A percentile compares a stretch with the other conserved stretches of the same genome.
phyloP scores from a whole-genome alignment of 2,329 filamentous ascomycete species.

The Trichoderma atroviride region DNA sequence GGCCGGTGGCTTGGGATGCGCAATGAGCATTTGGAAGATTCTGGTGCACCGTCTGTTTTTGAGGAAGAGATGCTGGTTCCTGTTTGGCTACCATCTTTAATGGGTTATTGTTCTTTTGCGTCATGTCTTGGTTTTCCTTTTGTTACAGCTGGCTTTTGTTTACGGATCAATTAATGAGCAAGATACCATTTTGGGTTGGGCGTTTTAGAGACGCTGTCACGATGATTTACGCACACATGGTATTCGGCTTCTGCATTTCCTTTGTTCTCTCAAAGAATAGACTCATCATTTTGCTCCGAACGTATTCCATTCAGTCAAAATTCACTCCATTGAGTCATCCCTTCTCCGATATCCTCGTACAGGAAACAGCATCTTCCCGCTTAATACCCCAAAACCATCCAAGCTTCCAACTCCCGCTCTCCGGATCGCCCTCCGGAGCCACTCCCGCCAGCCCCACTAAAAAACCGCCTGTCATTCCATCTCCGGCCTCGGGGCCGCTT shows the following conservation, averaged over 20 bases:
- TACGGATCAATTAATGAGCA: background rate
- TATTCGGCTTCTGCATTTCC: background rate
- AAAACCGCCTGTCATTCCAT: slow-evolving; percentile 2
- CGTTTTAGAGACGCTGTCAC: background rate
- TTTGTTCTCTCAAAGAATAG: background rate
- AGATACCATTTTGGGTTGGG: background rate
- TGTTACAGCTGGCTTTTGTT: background rate
- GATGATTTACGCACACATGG: background rate
- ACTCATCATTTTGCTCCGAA: background rate
- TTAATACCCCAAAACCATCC: background rate
- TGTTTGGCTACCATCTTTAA: slow-evolving; percentile 32
- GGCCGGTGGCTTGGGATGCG: slow-evolving; percentile 30
- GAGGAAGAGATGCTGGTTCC: slow-evolving; percentile 30
- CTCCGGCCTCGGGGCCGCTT: slow-evolving; percentile 27
- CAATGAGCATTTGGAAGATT: slow-evolving; percentile 30
- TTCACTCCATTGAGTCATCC: background rate
- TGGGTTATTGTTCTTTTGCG: background rate
- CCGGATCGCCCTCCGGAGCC: slow-evolving; percentile 5
- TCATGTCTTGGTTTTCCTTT: background rate
- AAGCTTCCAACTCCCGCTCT: background rate
- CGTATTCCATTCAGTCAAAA: background rate
- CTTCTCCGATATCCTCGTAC: background rate
- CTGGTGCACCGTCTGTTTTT: slow-evolving; percentile 28
- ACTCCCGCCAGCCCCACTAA: slow-evolving; percentile 15
- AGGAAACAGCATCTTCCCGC: background rate